Conservation (phyloP, 2,329 filamentous ascomycete species). For the Ophiostoma tasmaniense region DNA sequence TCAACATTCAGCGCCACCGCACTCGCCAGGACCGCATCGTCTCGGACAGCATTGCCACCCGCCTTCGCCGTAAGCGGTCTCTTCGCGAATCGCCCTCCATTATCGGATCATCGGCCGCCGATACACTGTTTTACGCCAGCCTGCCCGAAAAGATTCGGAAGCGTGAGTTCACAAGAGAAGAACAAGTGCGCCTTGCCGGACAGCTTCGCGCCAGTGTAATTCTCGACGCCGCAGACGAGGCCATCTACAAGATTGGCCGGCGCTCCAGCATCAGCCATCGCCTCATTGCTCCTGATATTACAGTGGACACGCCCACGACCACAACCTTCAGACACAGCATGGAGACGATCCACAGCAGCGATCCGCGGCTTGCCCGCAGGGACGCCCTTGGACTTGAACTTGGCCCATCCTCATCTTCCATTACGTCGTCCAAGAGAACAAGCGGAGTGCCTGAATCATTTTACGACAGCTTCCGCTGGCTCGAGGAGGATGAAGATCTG, state of each 20-base stretch:
- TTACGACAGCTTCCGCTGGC: constrained; percentile 62
- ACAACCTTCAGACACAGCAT: constrained; percentile 18
- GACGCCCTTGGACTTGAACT: constrained; percentile 10
- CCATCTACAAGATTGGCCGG: constrained; percentile 41
- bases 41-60: constrained; percentile 28
- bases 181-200: constrained; percentile 54
- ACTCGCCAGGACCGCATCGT: constrained; percentile 25
- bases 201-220: constrained; percentile 35
- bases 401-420: not conserved
- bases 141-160: constrained; percentile 66
- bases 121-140: constrained; percentile 59
- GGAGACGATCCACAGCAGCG: constrained; percentile 12
- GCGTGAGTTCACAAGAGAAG: constrained; percentile 62
- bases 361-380: constrained; percentile 9
- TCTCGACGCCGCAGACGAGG: constrained; percentile 43
- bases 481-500: constrained; percentile 63
- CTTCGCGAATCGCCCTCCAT: constrained; percentile 23
- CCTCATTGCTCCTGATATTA: constrained; percentile 25
- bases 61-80: constrained; percentile 25
- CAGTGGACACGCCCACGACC: constrained; percentile 18
- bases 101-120: constrained; percentile 30
- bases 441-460: constrained; percentile 42
- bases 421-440: constrained; percentile 8
- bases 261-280: constrained; percentile 29
- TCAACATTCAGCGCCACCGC: constrained; percentile 26